These are phyloP conservation scores for Eucalyptus coolabah DNA, from an alignment of 345 rosid species.

Conservation along the genomic window DNA sequence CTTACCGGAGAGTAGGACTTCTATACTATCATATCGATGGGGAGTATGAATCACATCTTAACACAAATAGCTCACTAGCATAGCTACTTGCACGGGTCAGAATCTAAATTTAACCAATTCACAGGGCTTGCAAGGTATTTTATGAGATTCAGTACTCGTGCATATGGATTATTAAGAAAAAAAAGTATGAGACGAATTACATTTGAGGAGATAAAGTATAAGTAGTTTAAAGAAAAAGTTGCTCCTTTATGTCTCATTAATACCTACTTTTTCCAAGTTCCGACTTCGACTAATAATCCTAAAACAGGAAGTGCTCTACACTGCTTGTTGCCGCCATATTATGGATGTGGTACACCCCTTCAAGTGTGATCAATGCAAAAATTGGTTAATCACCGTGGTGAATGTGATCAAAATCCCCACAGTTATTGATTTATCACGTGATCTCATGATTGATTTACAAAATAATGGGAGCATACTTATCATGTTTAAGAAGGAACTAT, in stretches of 20 bases:
- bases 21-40: too few relatives aligned
- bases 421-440: not conserved
- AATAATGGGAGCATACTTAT: not conserved
- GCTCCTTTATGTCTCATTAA: not conserved
- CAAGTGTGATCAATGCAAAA: not conserved
- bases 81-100: fast-evolving
- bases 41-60: too few relatives aligned
- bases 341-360: not conserved
- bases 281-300: not conserved
- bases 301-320: not conserved
- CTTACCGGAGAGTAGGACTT: fast-evolving
- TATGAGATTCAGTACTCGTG: not conserved
- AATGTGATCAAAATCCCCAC: not conserved
- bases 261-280: not conserved
- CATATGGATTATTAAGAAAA: not conserved
- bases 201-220: not conserved
- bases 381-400: not conserved
- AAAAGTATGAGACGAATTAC: not conserved
- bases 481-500: not conserved
- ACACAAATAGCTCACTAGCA: too few relatives aligned
- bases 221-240: not conserved
- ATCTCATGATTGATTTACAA: not conserved
- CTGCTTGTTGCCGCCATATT: not conserved
- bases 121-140: not conserved
- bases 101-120: not conserved